Conservation (phyloP, 2,329 filamentous ascomycete genomes). For the Ascosphaera aggregata region DNA sequence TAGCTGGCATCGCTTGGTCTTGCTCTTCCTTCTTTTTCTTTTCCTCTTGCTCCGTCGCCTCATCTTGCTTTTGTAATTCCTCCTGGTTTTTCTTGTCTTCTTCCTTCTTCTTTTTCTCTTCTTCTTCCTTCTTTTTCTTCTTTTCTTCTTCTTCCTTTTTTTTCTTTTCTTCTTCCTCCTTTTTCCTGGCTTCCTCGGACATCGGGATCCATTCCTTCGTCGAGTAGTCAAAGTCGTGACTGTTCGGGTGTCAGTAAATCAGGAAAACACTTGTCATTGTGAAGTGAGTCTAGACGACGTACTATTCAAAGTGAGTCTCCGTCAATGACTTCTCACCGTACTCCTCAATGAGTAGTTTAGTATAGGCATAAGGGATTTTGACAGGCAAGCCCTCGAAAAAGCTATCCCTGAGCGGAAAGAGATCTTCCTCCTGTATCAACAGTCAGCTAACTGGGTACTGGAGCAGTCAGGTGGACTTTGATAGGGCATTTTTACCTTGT, state of each 20-base stretch:
- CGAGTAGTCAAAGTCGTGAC: conserved; percentile 1
- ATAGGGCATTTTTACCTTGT: conserved; percentile 14
- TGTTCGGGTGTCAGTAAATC: not conserved
- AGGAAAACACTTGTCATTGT: not conserved
- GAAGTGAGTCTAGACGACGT: not conserved
- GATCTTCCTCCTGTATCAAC: conserved; percentile 20
- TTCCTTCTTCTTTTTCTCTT: not conserved
- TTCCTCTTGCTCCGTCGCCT: not conserved
- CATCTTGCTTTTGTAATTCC: not conserved
- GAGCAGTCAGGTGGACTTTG: too few species aligned
- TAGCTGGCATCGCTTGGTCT: too few species aligned
- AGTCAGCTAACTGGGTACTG: not conserved
- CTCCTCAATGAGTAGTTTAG: conserved; percentile 28
- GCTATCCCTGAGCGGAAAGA: conserved; percentile 33
- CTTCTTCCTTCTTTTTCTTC: not conserved
- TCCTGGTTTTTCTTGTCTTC: not conserved
- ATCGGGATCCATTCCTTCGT: conserved; percentile 1
- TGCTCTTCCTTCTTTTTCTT: not conserved
- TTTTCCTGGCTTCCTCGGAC: not conserved
- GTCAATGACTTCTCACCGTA: conserved; percentile 23
- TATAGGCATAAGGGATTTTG: conserved; percentile 33
- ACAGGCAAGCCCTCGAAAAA: conserved; percentile 29
- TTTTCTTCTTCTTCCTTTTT: not conserved
- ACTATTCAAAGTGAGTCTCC: conserved; percentile 1
- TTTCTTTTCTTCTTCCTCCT: not conserved